Conservation (phyloP, 139 green algal species). For the Spirogloea muscicola region DNA sequence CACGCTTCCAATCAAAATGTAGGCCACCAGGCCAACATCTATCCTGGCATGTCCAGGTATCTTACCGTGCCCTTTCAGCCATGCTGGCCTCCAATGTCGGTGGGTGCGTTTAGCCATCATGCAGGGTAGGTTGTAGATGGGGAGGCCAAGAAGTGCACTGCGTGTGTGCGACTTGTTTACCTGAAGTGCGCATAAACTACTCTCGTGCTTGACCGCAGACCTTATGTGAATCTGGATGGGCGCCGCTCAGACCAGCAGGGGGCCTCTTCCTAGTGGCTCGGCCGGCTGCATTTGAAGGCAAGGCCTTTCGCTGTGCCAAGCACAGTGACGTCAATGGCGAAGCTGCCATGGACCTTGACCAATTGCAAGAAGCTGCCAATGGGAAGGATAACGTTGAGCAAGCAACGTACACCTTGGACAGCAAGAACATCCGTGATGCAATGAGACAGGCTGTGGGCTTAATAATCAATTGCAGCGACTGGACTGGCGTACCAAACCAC, state of each 20-base stretch:
- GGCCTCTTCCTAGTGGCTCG: constrained; percentile 23
- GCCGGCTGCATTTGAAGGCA: constrained; percentile 14
- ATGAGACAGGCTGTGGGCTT: constrained; percentile 4
- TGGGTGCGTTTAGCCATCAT: no score
- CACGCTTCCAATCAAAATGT: no score
- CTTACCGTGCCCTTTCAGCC: not conserved
- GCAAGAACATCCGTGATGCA: constrained; percentile 16
- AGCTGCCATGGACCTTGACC: no score
- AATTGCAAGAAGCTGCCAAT: not conserved
- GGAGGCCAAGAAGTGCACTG: not conserved
- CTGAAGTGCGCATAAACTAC: not conserved
- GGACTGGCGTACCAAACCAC: constrained; percentile 14
- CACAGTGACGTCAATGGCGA: no score
- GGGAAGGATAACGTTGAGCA: no score
- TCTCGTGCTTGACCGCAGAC: not conserved
- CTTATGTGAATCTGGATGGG: constrained; percentile 10
- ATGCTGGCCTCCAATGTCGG: not conserved
- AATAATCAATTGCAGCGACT: constrained; percentile 24
- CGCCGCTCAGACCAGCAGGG: constrained; percentile 10
- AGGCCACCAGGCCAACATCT: no score
- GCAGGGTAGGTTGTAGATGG: no score
- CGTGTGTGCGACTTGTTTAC: not conserved
- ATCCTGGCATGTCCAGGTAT: not conserved
- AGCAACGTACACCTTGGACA: not conserved
- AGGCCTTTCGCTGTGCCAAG: not conserved